Evolutionary conservation across 2,329 filamentous ascomycete species (phyloP).

Genomic region (Hymenoscyphus albidus): DNA sequence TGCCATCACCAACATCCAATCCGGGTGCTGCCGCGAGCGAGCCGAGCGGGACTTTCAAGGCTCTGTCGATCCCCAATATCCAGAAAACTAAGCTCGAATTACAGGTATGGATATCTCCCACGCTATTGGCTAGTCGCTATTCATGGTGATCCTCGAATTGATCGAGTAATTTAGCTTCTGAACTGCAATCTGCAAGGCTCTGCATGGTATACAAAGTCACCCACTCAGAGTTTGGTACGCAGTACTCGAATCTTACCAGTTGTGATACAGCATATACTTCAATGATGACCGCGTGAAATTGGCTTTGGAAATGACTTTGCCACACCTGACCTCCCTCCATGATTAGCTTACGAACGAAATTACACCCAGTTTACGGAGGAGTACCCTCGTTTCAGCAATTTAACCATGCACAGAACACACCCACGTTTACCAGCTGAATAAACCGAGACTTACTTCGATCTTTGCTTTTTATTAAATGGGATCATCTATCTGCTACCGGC

Average conservation of each 20-base stretch:
- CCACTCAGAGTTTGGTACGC: not conserved
- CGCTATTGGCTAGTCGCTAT: not conserved
- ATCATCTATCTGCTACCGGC: conserved; percentile 3
- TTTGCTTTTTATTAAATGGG: not conserved
- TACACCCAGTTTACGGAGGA: not conserved
- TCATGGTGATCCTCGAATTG: not conserved
- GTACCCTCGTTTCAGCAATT: not conserved
- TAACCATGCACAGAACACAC: conserved; percentile 2
- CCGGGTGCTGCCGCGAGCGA: not conserved
- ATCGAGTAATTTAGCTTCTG: not conserved
- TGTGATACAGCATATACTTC: not conserved
- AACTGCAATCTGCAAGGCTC: not conserved
- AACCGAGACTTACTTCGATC: not conserved
- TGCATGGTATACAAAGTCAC: not conserved
- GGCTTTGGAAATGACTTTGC: not conserved
- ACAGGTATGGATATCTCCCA: not conserved
- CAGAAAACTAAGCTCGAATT: not conserved
- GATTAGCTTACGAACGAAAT: not conserved
- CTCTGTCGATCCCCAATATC: not conserved
- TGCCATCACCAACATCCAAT: not conserved
- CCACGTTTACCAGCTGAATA: not conserved
- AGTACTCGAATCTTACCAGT: not conserved
- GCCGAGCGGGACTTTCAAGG: not conserved
- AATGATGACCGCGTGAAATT: not conserved
- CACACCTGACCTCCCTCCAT: not conserved